Evolutionary conservation across 1,139 yeast species (phyloP).

Genomic region (Yamadazyma mexicana): DNA sequence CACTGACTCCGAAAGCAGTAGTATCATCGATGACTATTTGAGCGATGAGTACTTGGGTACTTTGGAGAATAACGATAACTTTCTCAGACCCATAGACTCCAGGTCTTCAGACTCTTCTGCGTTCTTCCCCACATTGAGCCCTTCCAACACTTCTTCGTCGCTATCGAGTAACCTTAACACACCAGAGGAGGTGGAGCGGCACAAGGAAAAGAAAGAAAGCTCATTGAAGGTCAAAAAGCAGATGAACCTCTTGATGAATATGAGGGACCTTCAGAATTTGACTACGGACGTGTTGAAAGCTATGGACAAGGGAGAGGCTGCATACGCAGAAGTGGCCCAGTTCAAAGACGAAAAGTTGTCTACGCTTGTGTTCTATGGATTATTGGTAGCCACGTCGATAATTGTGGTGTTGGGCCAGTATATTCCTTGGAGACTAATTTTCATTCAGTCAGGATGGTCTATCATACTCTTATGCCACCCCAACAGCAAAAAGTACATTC

Average conservation of each 20-base stretch:
- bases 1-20: conserved; percentile 40
- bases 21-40: conserved; percentile 39
- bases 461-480: conserved; percentile 57
- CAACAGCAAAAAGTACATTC: conserved; percentile 37
- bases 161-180: conserved; percentile 8
- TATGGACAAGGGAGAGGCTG: conserved; percentile 54
- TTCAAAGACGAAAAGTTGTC: conserved; percentile 71
- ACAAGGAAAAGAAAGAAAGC: conserved; percentile 20
- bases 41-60: conserved; percentile 21
- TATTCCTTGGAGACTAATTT: conserved; percentile 65
- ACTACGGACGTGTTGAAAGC: conserved; percentile 56
- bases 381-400: conserved; percentile 31
- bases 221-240: conserved; percentile 33
- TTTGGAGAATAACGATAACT: conserved; percentile 14
- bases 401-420: conserved; percentile 58
- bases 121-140: conserved; percentile 8
- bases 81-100: conserved; percentile 18
- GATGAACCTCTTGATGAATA: conserved; percentile 48
- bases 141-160: conserved; percentile 6
- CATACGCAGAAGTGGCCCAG: conserved; percentile 65
- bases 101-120: conserved; percentile 22
- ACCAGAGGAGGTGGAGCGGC: conserved; percentile 14
- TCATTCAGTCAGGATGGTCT: conserved; percentile 59
- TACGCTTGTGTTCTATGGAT: conserved; percentile 50
- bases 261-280: conserved; percentile 64